Conservation (phyloP, 1,284 basidiomycete genomes). For the Ceratobasidium sp. region DNA sequence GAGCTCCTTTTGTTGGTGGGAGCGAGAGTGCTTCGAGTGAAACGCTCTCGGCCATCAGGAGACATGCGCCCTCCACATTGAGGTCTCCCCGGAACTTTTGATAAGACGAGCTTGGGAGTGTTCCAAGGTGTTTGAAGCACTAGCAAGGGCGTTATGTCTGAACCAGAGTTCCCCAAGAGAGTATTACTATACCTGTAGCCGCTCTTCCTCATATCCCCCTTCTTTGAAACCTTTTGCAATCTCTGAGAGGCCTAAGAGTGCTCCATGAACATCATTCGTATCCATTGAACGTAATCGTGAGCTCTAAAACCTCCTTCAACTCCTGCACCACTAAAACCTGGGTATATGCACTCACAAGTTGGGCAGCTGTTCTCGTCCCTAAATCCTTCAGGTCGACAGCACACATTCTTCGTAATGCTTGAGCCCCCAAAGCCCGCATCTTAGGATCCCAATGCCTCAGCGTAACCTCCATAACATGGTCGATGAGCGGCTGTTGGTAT, state of each 20-base stretch:
- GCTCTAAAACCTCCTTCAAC: constrained; percentile 61
- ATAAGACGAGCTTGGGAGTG: constrained; percentile 69
- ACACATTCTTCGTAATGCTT: constrained; percentile 80
- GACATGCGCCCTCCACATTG: constrained; percentile 80
- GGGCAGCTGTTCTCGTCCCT: constrained; percentile 65
- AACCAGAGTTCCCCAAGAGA: neutral
- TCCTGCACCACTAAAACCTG: neutral
- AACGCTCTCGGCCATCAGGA: constrained; percentile 76
- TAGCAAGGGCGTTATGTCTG: constrained; percentile 37
- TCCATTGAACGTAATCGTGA: constrained; percentile 76
- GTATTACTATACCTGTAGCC: constrained; percentile 60
- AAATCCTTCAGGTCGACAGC: constrained; percentile 70
- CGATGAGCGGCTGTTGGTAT: constrained; percentile 79
- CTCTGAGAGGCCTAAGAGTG: constrained; percentile 80
- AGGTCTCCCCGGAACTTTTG: constrained; percentile 80
- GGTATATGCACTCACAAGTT: constrained; percentile 64
- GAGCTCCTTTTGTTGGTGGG: constrained; percentile 60
- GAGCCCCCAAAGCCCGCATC: constrained; percentile 86
- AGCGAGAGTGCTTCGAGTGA: constrained; percentile 67
- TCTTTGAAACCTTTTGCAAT: constrained; percentile 70
- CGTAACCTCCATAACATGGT: constrained; percentile 82
- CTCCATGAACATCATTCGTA: constrained; percentile 82
- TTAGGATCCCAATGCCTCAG: constrained; percentile 91
- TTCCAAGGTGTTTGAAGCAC: constrained; percentile 68
- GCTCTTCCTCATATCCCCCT: constrained; percentile 55